Conservation (phyloP, 352 stramenopile genomes). For the Hyaloperonospora brassicae region DNA sequence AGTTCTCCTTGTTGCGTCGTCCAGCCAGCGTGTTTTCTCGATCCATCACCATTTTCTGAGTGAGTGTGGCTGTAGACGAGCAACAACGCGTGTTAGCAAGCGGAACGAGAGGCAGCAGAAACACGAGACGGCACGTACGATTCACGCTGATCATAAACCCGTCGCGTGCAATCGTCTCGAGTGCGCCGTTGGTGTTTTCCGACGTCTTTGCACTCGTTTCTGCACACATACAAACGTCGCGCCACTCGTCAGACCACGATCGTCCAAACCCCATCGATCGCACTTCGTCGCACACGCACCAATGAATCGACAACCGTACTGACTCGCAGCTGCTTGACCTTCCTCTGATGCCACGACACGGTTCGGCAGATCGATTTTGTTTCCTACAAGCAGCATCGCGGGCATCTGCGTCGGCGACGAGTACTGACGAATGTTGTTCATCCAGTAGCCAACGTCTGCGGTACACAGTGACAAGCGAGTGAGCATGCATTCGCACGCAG, state of each 20-base stretch:
- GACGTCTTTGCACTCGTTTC: slow-evolving; percentile 87
- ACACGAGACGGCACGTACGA: slow-evolving; percentile 38
- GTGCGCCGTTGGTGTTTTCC: slow-evolving; percentile 77
- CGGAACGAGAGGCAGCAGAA: not conserved
- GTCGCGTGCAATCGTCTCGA: slow-evolving; percentile 82
- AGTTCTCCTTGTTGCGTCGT: slow-evolving; percentile 76
- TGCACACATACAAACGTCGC: slow-evolving; percentile 17
- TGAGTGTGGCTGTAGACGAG: slow-evolving; percentile 44
- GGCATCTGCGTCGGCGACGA: slow-evolving; percentile 62
- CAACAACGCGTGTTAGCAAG: slow-evolving; percentile 4
- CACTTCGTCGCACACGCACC: slow-evolving; percentile 27
- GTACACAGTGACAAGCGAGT: slow-evolving; percentile 13
- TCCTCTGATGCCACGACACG: slow-evolving; percentile 72
- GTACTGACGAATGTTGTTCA: slow-evolving; percentile 92
- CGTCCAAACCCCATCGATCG: not conserved
- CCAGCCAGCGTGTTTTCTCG: slow-evolving; percentile 67
- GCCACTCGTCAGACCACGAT: slow-evolving; percentile 10
- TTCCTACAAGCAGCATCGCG: slow-evolving; percentile 84
- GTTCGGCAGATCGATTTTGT: slow-evolving; percentile 89
- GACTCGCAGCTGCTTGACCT: slow-evolving; percentile 66
- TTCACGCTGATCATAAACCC: slow-evolving; percentile 82
- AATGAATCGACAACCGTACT: slow-evolving; percentile 85
- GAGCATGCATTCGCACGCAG: slow-evolving; percentile 4
- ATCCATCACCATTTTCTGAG: slow-evolving; percentile 73
- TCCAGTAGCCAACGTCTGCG: slow-evolving; percentile 91